Conservation (phyloP, 345 rosid genomes). For the Citrus sp. region DNA sequence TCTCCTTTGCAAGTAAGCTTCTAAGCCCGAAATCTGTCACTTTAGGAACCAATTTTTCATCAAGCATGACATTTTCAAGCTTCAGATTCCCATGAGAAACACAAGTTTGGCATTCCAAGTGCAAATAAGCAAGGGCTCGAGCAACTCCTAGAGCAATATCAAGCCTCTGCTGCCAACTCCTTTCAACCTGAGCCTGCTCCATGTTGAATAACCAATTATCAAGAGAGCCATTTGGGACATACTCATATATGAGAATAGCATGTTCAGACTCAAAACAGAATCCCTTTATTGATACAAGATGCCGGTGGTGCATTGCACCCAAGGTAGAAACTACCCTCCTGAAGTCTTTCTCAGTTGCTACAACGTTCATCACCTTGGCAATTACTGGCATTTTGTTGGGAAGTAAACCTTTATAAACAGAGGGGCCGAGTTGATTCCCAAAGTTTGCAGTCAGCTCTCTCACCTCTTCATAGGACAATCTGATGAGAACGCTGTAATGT, state of each 20-base stretch:
- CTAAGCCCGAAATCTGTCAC: conserved; percentile 33
- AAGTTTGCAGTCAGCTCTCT: conserved; percentile 21
- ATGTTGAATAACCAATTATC: conserved; percentile 26
- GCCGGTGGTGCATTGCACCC: conserved; percentile 34
- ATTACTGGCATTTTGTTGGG: conserved; percentile 23
- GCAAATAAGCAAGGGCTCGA: conserved; percentile 37
- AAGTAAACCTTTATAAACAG: conserved; percentile 26
- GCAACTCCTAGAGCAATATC: conserved; percentile 40
- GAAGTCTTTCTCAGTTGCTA: conserved; percentile 27
- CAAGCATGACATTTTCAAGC: conserved; percentile 35
- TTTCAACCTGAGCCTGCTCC: conserved; percentile 12
- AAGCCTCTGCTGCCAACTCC: conserved; percentile 30
- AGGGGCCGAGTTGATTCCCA: conserved; percentile 22
- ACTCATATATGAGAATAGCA: conserved; percentile 19
- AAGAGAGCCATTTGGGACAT: conserved; percentile 28
- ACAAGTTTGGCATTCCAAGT: conserved; percentile 28
- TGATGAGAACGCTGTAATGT: conserved; percentile 17
- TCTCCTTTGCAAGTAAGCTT: conserved; percentile 19
- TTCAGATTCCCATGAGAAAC: conserved; percentile 37
- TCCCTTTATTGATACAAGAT: conserved; percentile 33
- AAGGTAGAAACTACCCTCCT: conserved; percentile 29
- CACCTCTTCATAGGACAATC: conserved; percentile 32
- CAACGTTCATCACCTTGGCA: conserved; percentile 20
- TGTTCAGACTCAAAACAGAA: conserved; percentile 32
- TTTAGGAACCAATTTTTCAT: conserved; percentile 29